phyloP scores from a whole-genome alignment of 2,329 filamentous ascomycete species.

The Parastagonospora avenae region DNA sequence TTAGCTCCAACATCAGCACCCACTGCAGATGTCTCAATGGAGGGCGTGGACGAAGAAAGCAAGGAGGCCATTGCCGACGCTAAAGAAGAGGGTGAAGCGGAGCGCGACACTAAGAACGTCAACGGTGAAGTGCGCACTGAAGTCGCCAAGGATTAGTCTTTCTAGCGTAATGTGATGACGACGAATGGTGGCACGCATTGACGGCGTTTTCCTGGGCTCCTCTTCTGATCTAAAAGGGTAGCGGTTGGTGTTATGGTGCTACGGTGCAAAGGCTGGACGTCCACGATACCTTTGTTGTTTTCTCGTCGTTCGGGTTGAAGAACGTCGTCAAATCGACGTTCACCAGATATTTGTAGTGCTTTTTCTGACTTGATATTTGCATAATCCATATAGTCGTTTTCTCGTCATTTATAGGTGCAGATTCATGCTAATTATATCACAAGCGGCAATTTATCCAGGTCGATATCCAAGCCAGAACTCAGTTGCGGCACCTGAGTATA shows the following conservation, averaged over 20 bases:
- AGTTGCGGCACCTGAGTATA: conserved; percentile 54
- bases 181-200: background rate
- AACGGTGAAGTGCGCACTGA: conserved; percentile 39
- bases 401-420: background rate
- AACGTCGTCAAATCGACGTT: background rate
- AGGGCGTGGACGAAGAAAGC: conserved; percentile 21
- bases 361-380: background rate
- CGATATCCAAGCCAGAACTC: conserved; percentile 49
- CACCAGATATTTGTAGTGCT: background rate
- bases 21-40: conserved; percentile 41
- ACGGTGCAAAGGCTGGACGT: conserved; percentile 12
- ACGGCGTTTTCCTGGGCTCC: background rate
- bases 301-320: background rate
- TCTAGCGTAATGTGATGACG: background rate
- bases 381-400: background rate
- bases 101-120: conserved; percentile 36
- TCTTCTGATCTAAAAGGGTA: conserved; percentile 1
- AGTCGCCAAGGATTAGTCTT: conserved; percentile 29
- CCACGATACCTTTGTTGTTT: conserved; percentile 20
- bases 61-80: conserved; percentile 24
- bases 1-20: conserved; percentile 22
- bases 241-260: conserved; percentile 22
- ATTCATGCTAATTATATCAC: conserved; percentile 23
- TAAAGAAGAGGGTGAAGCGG: conserved; percentile 33
- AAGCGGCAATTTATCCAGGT: conserved; percentile 45